Conservation (phyloP, 2,329 filamentous ascomycete genomes). For the Colletotrichum sp. region DNA sequence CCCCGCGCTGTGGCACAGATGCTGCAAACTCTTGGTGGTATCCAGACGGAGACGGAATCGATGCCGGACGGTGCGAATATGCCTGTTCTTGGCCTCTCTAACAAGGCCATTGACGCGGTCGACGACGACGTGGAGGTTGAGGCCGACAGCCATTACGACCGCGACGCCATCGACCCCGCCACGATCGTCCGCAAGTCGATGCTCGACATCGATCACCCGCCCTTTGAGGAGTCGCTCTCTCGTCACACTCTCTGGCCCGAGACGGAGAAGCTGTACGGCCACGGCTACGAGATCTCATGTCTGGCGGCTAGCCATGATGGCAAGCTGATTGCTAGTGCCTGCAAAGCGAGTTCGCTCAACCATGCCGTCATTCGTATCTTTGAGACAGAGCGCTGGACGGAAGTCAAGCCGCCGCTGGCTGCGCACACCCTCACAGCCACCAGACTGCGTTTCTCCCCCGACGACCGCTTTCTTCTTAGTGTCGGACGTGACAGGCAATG, state of each 20-base stretch:
- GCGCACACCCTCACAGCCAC: constrained; percentile 89
- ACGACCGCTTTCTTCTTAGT: constrained; percentile 79
- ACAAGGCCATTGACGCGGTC: constrained; percentile 80
- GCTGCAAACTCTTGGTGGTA: constrained; percentile 70
- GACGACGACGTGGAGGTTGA: constrained; percentile 54
- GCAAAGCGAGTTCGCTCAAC: constrained; percentile 89
- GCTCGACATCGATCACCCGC: constrained; percentile 74
- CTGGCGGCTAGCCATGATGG: constrained; percentile 80
- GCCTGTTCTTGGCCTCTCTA: constrained; percentile 92
- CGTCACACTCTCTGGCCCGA: constrained; percentile 96
- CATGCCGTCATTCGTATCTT: constrained; percentile 95
- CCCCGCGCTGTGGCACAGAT: constrained; percentile 83
- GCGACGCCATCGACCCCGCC: constrained; percentile 59
- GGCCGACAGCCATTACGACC: constrained; percentile 51
- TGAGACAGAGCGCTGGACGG: constrained; percentile 85
- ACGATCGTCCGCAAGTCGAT: constrained; percentile 63
- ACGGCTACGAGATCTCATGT: constrained; percentile 95
- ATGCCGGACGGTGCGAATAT: constrained; percentile 93
- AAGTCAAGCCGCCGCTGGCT: constrained; percentile 81
- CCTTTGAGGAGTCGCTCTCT: constrained; percentile 87
- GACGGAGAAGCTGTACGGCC: constrained; percentile 94
- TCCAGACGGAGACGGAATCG: constrained; percentile 45
- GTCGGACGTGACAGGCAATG: constrained; percentile 93
- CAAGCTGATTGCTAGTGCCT: constrained; percentile 83
- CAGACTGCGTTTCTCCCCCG: constrained; percentile 77